phyloP scores from a whole-genome alignment of 139 green algal genomes.

The Tetradesmus lagerheimii region DNA sequence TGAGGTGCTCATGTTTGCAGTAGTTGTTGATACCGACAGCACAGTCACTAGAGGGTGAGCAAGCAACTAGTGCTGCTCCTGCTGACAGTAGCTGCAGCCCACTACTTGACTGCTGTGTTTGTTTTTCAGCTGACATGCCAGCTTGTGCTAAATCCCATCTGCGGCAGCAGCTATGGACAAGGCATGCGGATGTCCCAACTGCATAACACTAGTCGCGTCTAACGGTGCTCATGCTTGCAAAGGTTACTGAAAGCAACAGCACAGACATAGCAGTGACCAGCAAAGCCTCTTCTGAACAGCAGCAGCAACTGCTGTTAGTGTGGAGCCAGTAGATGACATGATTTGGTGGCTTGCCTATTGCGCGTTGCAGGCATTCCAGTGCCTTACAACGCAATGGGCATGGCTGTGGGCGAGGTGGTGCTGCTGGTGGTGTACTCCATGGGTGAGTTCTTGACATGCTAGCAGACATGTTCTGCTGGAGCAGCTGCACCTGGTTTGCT shows the following conservation, averaged over 20 bases:
- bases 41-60: background rate
- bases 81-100: background rate
- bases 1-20: too few relatives aligned
- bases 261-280: background rate
- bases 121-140: too few relatives aligned
- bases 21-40: too few relatives aligned
- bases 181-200: background rate
- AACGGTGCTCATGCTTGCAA: background rate
- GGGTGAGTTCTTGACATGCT: background rate
- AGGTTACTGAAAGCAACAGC: background rate
- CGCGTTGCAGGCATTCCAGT: background rate
- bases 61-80: background rate
- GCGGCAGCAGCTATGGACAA: background rate
- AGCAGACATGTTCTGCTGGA: too few relatives aligned
- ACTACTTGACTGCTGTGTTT: too few relatives aligned
- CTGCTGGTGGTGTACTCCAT: constrained; percentile 2
- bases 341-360: background rate
- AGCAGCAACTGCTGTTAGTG: background rate
- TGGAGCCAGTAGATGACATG: background rate
- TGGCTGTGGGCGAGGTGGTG: constrained; percentile 8
- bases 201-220: background rate
- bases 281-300: background rate
- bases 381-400: background rate
- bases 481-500: too few relatives aligned
- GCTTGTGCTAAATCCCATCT: background rate